Base-by-base conservation (phyloP, 805 yeast genomes). In the Hanseniaspora hatyaiensis region DNA sequence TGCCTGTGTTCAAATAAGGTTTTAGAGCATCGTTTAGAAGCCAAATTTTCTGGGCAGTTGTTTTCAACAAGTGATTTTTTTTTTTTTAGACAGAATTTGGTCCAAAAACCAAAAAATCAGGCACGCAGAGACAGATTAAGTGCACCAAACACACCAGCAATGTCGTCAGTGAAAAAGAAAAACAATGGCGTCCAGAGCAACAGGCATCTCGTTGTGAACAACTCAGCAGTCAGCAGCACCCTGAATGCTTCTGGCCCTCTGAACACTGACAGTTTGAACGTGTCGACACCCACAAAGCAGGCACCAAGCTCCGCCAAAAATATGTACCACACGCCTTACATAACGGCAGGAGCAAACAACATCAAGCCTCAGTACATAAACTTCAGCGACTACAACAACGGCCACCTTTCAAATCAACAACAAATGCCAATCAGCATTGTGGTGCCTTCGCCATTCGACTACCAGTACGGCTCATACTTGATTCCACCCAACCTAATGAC, bases 401-500 rank as follows among this genome's bases (percentile, higher is more conserved):
- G 23, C n/a, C n/a, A n/a, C n/a, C n/a, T n/a, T 19, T 3, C 9
- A 12, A 19, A 28, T 12, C n/a, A 19, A 12, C 40, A 24, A 8
- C 18, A 34, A 5, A 20, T 4, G 9, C 11, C 30, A 1, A 19
- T 16, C 3, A 34, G 30, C n/a, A 54, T 54, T 32, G 57, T 57
- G 2, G 62, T 66, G 9, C 76, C 77, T 33, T 71, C 80, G 2
- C 83, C 85, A 1, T 69, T 77, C 54, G 84, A 79, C 56, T 59
- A 72, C 49, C 63, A 72, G 3, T 78, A 77, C 55, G 78, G 81
- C 8, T 72, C 75, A 4, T 72, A 79, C 12, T 68, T 79, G 68
- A 62, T 80, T 16, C 87, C 87, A 1, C 65, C 79, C 15, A 81
- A 78, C 54, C 61, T 80, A 44, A 62, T 80, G 41, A 65, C 50